phyloP scores from a whole-genome alignment of 2,329 filamentous ascomycete species.

The Amauroascus niger region DNA sequence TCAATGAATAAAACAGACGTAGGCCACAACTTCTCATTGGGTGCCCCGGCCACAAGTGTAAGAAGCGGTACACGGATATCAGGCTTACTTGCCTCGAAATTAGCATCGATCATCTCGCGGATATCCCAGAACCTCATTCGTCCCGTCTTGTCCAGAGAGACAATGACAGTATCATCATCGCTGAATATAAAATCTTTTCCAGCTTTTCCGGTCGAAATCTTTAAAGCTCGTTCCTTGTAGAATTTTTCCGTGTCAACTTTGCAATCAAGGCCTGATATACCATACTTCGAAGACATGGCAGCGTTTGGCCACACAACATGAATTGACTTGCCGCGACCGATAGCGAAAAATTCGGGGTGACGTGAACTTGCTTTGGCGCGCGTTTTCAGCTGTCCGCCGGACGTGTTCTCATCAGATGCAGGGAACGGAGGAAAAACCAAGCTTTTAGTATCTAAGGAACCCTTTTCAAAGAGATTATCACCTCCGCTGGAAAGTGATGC shows the following conservation, averaged over 20 bases:
- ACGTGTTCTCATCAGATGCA: conserved; percentile 78
- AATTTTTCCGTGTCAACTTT: conserved; percentile 79
- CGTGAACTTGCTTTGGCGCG: conserved; percentile 80
- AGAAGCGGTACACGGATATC: conserved; percentile 80
- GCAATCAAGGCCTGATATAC: conserved; percentile 43
- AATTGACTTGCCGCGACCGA: conserved; percentile 92
- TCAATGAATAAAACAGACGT: conserved; percentile 94
- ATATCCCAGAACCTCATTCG: conserved; percentile 98
- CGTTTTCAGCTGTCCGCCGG: conserved; percentile 89
- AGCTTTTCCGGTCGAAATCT: conserved; percentile 94
- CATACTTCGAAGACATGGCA: conserved; percentile 43
- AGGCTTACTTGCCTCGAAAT: conserved; percentile 38
- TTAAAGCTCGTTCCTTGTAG: conserved; percentile 74
- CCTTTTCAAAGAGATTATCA: conserved; percentile 68
- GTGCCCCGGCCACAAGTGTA: conserved; percentile 75
- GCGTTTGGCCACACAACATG: conserved; percentile 64
- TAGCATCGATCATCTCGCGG: conserved; percentile 56
- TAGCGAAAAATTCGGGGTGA: conserved; percentile 88
- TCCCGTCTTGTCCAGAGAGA: conserved; percentile 92
- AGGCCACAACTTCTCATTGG: conserved; percentile 89
- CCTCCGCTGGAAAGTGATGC: conserved; percentile 65
- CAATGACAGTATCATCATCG: conserved; percentile 87
- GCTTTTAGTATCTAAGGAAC: conserved; percentile 71
- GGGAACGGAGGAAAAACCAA: conserved; percentile 82
- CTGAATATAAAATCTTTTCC: conserved; percentile 98